Base-by-base conservation (phyloP, 1,284 basidiomycete genomes). In the Leccinum subrobustum region DNA sequence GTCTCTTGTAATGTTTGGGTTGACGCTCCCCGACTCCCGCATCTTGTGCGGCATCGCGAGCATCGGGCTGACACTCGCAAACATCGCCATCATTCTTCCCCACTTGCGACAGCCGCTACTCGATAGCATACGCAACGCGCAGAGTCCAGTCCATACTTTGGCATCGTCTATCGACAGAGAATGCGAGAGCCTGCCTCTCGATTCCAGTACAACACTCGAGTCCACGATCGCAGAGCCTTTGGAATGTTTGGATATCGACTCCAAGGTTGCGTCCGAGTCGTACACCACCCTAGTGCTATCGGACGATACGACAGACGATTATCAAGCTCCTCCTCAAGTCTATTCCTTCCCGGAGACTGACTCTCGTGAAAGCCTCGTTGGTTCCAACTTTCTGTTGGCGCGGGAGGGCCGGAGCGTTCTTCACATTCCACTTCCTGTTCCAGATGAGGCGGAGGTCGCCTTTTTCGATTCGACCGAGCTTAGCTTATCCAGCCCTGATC, bases 1-100 rank as follows among this genome's bases (percentile, higher is more conserved):
- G 27, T 47, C 56, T 39, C 69, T 73, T 23, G 70, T 70, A 14
- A 37, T 59, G 51, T 56, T 73, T 16, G 67, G 69, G 2, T 56
- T 70, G 52, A 64, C 60, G 52, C 72, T 73, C 48, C 69, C 72
- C 2, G 61, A 70, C 56, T 73, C 69, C 20, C 72, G 71, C 58
- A 68, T 73, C 51, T 27, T 70, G 23, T 60, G 35, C 8, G 69
- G 69, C 12, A 55, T 71, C 6, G 72, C 69, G 18, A 59, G 67
- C 48, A 63, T 73, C 18, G 71, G 71, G 3, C 51, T 70, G 57
- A 72, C 70, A 6, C 65, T 73, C 35, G 56, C 51, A 31, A 69
- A 70, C 53, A 70, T 70, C 39, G 72, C 61, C 56, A 35, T 58
- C 53, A 62, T 73, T 58, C 56, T 71, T 20, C 72, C 69, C 27